Conservation (phyloP, 345 rosid species). For the Gossypium australe region DNA sequence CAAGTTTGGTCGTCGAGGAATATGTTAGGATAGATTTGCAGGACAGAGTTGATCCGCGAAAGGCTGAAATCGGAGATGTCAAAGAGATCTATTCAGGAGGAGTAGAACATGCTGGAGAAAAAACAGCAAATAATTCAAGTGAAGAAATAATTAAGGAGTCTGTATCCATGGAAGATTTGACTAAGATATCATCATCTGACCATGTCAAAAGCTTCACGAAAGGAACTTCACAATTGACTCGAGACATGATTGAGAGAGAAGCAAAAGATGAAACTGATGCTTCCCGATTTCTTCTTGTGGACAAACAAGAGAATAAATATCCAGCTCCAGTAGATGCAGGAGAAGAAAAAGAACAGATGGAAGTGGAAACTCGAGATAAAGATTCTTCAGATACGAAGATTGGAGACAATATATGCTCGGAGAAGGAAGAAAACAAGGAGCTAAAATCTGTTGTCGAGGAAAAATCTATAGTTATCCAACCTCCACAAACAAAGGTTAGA, state of each 20-base stretch:
- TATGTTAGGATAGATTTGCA: slow-evolving; percentile 14
- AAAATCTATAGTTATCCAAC: neutral
- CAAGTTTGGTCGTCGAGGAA: slow-evolving; percentile 19
- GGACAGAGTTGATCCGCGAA: slow-evolving; percentile 18
- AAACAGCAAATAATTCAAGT: neutral
- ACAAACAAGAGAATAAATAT: slow-evolving; percentile 7
- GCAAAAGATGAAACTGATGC: neutral
- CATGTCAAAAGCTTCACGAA: neutral
- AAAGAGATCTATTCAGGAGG: neutral
- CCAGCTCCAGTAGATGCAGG: neutral
- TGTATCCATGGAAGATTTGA: neutral
- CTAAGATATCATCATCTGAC: neutral
- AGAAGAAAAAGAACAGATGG: neutral
- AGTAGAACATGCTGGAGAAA: slow-evolving; percentile 9
- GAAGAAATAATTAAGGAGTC: neutral
- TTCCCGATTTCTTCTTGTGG: neutral
- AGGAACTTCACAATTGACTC: slow-evolving; percentile 3
- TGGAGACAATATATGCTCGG: neutral
- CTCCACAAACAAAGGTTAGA: slow-evolving; percentile 8
- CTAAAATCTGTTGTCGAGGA: neutral
- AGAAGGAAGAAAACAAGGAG: neutral
- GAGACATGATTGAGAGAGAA: neutral
- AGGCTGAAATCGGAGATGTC: neutral
- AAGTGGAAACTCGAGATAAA: slow-evolving; percentile 7
- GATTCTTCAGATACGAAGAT: neutral